A percentile compares a stretch with the other conserved stretches of the same genome.
Evolutionary conservation across 495 filamentous ascomycete genomes (phyloP).

Genomic region (Mycothermus thermophilus): DNA sequence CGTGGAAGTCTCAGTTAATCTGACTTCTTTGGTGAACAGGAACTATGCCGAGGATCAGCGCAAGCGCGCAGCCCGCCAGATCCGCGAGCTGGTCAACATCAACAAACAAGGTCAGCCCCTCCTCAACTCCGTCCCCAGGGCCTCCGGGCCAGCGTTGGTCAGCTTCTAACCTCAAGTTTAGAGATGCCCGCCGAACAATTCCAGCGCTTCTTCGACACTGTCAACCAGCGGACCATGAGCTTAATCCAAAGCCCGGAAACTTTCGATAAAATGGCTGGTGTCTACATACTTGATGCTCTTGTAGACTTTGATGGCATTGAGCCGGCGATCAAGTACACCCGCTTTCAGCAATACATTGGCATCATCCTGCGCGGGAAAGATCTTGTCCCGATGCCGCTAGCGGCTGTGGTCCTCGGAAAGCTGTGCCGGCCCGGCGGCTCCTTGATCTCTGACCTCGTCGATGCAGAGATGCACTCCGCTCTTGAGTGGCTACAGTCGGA

Average conservation of each 20-base stretch:
- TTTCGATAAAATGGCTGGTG: conserved; percentile 76
- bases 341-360: conserved; percentile 82
- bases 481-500: conserved; percentile 95
- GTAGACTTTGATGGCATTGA: conserved; percentile 96
- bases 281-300: conserved; percentile 79
- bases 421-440: conserved; percentile 87
- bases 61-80: conserved; percentile 28
- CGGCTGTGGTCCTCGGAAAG: conserved; percentile 74
- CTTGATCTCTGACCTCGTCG: conserved; percentile 88
- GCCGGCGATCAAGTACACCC: conserved; percentile 80
- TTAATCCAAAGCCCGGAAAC: conserved; percentile 75
- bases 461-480: conserved; percentile 88
- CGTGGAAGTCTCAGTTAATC: neutral
- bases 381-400: conserved; percentile 69
- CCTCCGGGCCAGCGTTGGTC: neutral
- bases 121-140: neutral
- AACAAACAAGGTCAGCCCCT: conserved; percentile 23
- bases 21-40: too few relatives aligned
- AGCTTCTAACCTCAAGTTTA: conserved; percentile 19
- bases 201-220: conserved; percentile 59
- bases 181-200: conserved; percentile 70
- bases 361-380: conserved; percentile 80
- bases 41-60: conserved; percentile 22
- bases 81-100: conserved; percentile 27
- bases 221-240: conserved; percentile 59